These are phyloP conservation scores for Papiliotrema laurentii DNA, from an alignment of 1,284 basidiomycete species.

Conservation along the genomic window DNA sequence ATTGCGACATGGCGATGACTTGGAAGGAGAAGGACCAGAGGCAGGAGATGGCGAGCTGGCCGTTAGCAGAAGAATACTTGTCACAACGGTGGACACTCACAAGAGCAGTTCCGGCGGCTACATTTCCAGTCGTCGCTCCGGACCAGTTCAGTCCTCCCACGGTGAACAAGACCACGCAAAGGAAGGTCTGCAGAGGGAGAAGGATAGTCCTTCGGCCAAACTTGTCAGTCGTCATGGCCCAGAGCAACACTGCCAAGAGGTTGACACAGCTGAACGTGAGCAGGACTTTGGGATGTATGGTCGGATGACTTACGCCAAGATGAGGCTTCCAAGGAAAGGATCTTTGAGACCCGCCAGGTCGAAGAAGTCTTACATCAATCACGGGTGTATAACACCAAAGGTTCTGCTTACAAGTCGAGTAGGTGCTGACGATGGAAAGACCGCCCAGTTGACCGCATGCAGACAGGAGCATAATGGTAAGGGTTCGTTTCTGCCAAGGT, in stretches of 20 bases:
- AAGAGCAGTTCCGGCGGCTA: constrained; percentile 11
- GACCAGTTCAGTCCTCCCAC: constrained; percentile 17
- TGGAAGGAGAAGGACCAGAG: constrained; percentile 21
- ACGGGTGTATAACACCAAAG: too few relatives aligned
- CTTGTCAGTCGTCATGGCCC: constrained; percentile 10
- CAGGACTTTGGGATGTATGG: background rate
- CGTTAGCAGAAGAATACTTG: background rate
- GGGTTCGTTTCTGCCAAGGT: constrained; percentile 11
- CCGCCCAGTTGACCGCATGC: constrained; percentile 11
- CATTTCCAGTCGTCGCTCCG: constrained; percentile 15
- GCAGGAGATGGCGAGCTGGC: constrained; percentile 18
- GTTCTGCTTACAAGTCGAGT: constrained; percentile 15
- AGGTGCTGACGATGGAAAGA: constrained; percentile 19
- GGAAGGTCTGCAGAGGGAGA: constrained; percentile 6
- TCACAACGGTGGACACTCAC: constrained; percentile 5
- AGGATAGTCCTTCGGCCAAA: constrained; percentile 17
- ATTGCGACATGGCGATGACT: constrained; percentile 16
- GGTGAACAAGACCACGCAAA: constrained; percentile 10
- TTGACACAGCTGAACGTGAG: constrained; percentile 11
- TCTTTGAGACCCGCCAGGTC: constrained; percentile 17
- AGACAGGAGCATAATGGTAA: constrained; percentile 13
- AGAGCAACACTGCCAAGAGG: constrained; percentile 12
- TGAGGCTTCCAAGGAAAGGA: constrained; percentile 21
- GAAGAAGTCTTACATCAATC: constrained; percentile 17
- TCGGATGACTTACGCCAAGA: constrained; percentile 11